Conservation (phyloP, 139 green algal genomes). For the Chlorella sp. region DNA sequence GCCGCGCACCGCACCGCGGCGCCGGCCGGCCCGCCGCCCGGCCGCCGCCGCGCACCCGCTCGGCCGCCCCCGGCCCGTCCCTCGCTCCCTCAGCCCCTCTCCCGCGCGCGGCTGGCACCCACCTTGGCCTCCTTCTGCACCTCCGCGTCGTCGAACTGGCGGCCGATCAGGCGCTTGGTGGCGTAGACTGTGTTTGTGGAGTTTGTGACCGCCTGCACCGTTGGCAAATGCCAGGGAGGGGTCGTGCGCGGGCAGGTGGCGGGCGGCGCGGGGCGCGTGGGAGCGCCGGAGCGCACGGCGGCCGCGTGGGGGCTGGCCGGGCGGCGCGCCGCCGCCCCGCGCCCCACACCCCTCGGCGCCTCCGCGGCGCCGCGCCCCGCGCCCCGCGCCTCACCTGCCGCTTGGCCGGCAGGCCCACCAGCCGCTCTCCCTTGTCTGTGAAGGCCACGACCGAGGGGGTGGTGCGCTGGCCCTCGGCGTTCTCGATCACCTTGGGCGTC, state of each 20-base stretch:
- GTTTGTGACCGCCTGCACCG: constrained; percentile 97
- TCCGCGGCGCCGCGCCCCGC: too few species aligned
- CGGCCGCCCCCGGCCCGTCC: too few species aligned
- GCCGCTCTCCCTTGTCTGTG: constrained; percentile 94
- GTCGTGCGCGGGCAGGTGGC: too few species aligned
- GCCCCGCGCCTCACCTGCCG: constrained; percentile 80
- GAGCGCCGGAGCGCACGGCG: too few species aligned
- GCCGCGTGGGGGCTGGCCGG: too few species aligned
- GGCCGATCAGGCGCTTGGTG: constrained; percentile 97
- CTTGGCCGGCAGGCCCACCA: constrained; percentile 96
- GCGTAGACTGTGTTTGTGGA: constrained; percentile 96
- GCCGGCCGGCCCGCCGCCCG: too few species aligned
- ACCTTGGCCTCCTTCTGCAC: constrained; percentile 94
- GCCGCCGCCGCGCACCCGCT: background rate
- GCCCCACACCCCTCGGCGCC: too few species aligned
- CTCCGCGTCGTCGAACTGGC: constrained; percentile 88
- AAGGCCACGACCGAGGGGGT: constrained; percentile 98
- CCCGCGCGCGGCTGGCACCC: too few species aligned
- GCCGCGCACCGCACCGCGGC: too few species aligned
- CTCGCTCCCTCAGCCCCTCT: background rate
- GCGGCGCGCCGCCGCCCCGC: too few species aligned
- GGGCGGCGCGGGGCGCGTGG: too few species aligned
- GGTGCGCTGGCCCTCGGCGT: constrained; percentile 94
- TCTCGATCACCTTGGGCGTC: constrained; percentile 96
- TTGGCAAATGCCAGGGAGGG: too few species aligned